phyloP scores from a whole-genome alignment of 768 basidiomycete genomes.

The Termitomyces sp. region DNA sequence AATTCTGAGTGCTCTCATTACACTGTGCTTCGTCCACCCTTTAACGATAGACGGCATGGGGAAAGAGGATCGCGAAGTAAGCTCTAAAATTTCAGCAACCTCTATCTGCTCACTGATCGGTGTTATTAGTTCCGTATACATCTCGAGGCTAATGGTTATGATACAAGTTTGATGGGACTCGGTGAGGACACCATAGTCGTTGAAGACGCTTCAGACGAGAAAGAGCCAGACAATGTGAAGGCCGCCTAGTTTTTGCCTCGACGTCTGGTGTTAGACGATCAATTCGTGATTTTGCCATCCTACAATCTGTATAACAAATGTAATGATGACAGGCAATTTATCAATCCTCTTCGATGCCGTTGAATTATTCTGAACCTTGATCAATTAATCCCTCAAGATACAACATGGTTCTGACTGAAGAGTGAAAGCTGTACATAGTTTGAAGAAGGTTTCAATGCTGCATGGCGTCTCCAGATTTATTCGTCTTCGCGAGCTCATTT shows the following conservation, averaged over 20 bases:
- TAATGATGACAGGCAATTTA: not conserved
- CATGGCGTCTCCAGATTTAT: constrained; percentile 42
- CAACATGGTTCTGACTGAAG: not conserved
- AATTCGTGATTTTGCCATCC: too few species aligned
- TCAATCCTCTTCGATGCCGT: not conserved
- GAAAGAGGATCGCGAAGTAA: constrained; percentile 62
- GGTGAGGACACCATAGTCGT: constrained; percentile 14
- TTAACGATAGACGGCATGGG: constrained; percentile 74
- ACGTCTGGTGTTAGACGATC: not conserved
- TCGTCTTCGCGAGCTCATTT: constrained; percentile 61
- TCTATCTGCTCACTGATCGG: not conserved
- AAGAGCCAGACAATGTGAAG: constrained; percentile 14
- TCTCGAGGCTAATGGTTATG: constrained; percentile 73
- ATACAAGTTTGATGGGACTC: constrained; percentile 69
- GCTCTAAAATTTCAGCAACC: constrained; percentile 11
- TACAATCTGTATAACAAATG: not conserved
- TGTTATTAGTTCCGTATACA: constrained; percentile 71
- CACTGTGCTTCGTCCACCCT: constrained; percentile 69
- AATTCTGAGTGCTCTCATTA: constrained; percentile 67
- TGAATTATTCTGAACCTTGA: not conserved
- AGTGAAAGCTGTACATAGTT: not conserved
- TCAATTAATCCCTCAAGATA: not conserved
- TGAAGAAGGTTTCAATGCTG: constrained; percentile 36
- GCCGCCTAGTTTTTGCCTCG: not conserved
- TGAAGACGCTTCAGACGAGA: constrained; percentile 17